Base-by-base conservation (phyloP, 192 early-diverging fungal genomes). In the Coemansia sp. region DNA sequence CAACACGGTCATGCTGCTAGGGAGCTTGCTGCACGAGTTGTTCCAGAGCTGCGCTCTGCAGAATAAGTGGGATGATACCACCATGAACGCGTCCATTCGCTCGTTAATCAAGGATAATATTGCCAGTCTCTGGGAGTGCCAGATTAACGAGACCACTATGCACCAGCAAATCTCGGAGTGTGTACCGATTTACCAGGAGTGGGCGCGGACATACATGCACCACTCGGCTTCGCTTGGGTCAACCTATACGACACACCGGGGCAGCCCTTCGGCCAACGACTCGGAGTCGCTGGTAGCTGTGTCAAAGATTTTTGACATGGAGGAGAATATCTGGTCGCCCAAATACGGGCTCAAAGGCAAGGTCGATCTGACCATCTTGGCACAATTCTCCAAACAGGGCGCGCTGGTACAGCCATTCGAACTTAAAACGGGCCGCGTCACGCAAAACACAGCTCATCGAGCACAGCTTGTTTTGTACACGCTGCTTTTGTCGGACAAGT, bases 291-390 rank as follows among this genome's bases (percentile, higher is more conserved):
- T 10, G n/a, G 66, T 89, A 10, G 80, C 87, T 23, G 80, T 98
- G 26, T 84, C 80, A 28, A 90, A 91, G 53, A 77, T 95, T 0
- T 66, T 96, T 42, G 91, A 95, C 66, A 91, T 96, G 66, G 97
- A 98, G 73, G 96, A 98, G 64, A 88, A 88, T 57, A 85, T 96
- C 26, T 97, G 94, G 94, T 95, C 94, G 35, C 92, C 94, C 9
- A 93, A 79, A 70, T 97, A 88, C 83, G 97, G 97, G 1, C 78
- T 98, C 17, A 96, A 96, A 62, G 97, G 97, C 26, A 95, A 93
- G 68, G 86, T 98, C 28, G 96, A 98, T 69, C 88, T 91, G 28
- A 90, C 91, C 1, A 69, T 80, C 1, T 42, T 75, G 59, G 71
- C 78, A 14, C 72, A 66, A 57, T 75, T 66, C 42, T 35, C 63